Evolutionary conservation across 2,329 filamentous ascomycete genomes (phyloP).

Genomic region (Raffaelea ambrosiae): DNA sequence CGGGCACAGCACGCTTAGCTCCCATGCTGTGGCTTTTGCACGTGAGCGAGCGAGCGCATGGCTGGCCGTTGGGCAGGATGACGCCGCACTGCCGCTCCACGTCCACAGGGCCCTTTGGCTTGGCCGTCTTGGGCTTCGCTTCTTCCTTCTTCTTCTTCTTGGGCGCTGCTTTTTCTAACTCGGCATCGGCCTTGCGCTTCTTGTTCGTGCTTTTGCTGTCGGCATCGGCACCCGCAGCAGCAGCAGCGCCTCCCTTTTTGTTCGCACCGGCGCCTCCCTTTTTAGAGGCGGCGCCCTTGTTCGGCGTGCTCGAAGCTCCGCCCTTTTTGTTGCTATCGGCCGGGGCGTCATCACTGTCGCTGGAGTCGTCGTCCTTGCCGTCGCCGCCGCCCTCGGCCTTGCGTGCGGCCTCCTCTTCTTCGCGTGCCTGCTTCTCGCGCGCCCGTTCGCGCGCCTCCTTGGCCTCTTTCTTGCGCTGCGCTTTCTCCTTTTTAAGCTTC

Average conservation of each 20-base stretch:
- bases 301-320: background rate
- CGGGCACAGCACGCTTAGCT: slow-evolving; percentile 79
- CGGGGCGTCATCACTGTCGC: slow-evolving; percentile 31
- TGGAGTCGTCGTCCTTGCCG: slow-evolving; percentile 29
- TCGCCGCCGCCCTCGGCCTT: slow-evolving; percentile 40
- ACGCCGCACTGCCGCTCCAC: slow-evolving; percentile 93
- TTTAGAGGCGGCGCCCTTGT: slow-evolving; percentile 7
- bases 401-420: slow-evolving; percentile 47
- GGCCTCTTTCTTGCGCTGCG: slow-evolving; percentile 67
- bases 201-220: slow-evolving; percentile 38
- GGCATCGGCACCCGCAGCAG: slow-evolving; percentile 17
- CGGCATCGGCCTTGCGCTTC: slow-evolving; percentile 67
- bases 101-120: slow-evolving; percentile 87
- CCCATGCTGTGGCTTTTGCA: slow-evolving; percentile 97
- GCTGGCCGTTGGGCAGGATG: slow-evolving; percentile 71
- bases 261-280: background rate
- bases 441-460: slow-evolving; percentile 61
- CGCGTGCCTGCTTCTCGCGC: slow-evolving; percentile 49
- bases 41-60: slow-evolving; percentile 79
- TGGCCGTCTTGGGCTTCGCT: slow-evolving; percentile 71
- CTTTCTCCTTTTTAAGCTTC: slow-evolving; percentile 75
- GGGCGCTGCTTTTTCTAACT: slow-evolving; percentile 71
- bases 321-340: slow-evolving; percentile 23
- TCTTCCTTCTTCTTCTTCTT: slow-evolving; percentile 98
- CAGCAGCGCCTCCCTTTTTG: slow-evolving; percentile 7